These are phyloP conservation scores for Pseudomassariella vexata DNA, from an alignment of 2,329 filamentous ascomycete genomes.

Conservation along the genomic window DNA sequence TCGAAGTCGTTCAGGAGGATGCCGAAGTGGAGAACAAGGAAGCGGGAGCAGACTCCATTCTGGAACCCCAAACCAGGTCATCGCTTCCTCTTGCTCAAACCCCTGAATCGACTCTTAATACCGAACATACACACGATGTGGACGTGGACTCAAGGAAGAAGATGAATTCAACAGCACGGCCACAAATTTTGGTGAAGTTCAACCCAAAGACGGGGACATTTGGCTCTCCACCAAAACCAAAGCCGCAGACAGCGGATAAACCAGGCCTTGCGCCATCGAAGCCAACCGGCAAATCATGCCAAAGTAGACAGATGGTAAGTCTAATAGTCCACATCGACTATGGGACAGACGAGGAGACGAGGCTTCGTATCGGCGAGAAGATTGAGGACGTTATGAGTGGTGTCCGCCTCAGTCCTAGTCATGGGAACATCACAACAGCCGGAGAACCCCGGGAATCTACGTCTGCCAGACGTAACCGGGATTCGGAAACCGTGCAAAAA, in stretches of 20 bases:
- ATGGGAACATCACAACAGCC: background rate
- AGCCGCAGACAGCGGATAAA: conserved; percentile 21
- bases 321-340: conserved; percentile 55
- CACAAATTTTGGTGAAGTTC: conserved; percentile 48
- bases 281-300: conserved; percentile 15
- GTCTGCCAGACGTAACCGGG: no score
- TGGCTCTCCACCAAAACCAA: conserved; percentile 54
- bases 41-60: background rate
- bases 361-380: conserved; percentile 45
- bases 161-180: conserved; percentile 23
- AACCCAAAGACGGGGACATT: conserved; percentile 58
- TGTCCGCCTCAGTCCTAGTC: conserved; percentile 14
- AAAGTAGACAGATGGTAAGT: conserved; percentile 30
- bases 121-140: background rate
- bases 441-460: background rate
- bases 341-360: conserved; percentile 38
- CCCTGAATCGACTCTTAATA: background rate
- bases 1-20: conserved; percentile 2
- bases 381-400: conserved; percentile 57
- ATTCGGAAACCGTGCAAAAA: conserved; percentile 16
- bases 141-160: conserved; percentile 5
- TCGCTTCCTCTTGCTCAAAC: conserved; percentile 3
- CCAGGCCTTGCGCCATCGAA: conserved; percentile 8
- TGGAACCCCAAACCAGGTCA: no score
- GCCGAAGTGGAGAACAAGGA: conserved; percentile 4